These are phyloP conservation scores for Cystobasidiopsis lactophilus DNA, from an alignment of 768 basidiomycete species.

Conservation along the genomic window DNA sequence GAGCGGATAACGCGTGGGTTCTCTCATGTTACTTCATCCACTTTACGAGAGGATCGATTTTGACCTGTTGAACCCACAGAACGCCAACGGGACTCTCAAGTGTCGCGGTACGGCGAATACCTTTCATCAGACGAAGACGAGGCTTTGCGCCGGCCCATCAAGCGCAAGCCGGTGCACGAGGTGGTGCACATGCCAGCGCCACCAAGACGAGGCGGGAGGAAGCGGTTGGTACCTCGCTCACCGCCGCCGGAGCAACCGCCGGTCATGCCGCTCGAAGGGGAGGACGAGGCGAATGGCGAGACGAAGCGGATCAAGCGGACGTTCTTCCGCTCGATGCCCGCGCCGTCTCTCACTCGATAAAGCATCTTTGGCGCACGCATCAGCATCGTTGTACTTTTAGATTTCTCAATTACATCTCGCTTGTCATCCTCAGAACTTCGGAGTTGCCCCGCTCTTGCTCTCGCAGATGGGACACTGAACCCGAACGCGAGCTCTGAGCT, in stretches of 20 bases:
- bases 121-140: slow-evolving; percentile 8
- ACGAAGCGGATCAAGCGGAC: not conserved
- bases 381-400: not conserved
- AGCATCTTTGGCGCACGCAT: not conserved
- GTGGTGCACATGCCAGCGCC: too few relatives aligned
- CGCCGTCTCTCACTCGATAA: too few relatives aligned
- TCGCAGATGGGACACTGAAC: not conserved
- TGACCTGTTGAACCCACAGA: slow-evolving; percentile 1
- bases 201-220: not conserved
- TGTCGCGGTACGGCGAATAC: slow-evolving; percentile 7
- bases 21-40: not conserved
- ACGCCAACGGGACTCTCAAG: slow-evolving; percentile 7
- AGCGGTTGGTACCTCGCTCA: not conserved
- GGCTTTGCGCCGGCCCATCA: not conserved
- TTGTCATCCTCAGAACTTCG: too few relatives aligned
- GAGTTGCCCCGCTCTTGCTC: not conserved
- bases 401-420: too few relatives aligned
- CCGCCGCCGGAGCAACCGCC: not conserved
- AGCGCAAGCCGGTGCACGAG: not conserved
- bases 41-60: not conserved
- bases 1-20: slow-evolving; percentile 24
- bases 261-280: not conserved
- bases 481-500: not conserved
- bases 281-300: not conserved
- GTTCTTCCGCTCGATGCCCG: not conserved